Evolutionary conservation across 768 basidiomycete species (phyloP), one percentile per base, ranked within the genome.

Genomic region (Galerina sulciceps): DNA sequence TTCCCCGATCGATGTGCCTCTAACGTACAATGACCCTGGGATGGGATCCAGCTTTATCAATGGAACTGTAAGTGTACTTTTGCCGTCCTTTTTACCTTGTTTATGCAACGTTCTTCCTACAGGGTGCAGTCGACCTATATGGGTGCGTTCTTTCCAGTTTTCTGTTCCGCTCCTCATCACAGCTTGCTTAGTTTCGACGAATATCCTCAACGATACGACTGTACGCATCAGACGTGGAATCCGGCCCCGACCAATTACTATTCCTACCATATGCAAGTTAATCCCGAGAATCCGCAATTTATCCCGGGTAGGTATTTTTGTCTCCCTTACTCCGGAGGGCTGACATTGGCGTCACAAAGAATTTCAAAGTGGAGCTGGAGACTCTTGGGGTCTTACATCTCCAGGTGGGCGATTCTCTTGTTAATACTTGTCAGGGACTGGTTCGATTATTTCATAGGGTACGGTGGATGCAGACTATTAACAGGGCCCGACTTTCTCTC

Each of bases 151-250:
- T 36, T 48, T 42, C 1, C 23, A 23, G 2, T 45, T 9, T 45
- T 23, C 1, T 10, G n/a, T 11, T 15, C 9, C 3, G 35, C 15
- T 20, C 8, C 14, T 37, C 11, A 37, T 38, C 23, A 13, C 22
- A 23, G 11, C 15, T 4, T 41, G 35, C 59, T 36, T 51, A 83
- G 83, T 11, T 65, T 87, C 58, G 91, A 92, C 65, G 80, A 83
- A 0, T 93, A 93, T 59, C 90, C 90, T 0, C 90, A 93, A 76
- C 76, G 81, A 1, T 93, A 91, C 64, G 91, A 94, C 65, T 94
- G 92, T 68, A 89, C 89, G 0, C 81, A 89, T 58, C 90, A 91
- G 1, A 75, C 76, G 1, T 94, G 92, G 92, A 80, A 67, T 11
- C 82, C 82, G 1, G 82, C 93, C 15, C 74, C 76, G 0, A 81